Evolutionary conservation across 169 alveolate genomes (phyloP).

Genomic region (Eimeria falciformis): DNA sequence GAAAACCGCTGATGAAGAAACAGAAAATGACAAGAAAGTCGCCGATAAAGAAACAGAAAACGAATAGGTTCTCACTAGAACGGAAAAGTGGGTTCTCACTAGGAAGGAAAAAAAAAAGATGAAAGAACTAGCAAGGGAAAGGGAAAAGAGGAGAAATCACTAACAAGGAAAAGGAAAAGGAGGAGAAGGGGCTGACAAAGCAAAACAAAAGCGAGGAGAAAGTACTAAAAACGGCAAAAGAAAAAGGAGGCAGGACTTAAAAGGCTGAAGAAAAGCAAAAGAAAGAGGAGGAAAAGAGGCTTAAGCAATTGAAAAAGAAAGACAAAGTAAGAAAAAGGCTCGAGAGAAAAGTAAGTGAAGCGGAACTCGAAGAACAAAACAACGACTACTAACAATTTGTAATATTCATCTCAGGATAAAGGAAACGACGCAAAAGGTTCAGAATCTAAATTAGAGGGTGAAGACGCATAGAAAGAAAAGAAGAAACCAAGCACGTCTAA

Average conservation of each 20-base stretch:
- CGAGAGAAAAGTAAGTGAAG: background rate
- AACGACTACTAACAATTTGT: background rate
- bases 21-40: conserved; percentile 13
- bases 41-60: conserved; percentile 32
- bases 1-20: background rate
- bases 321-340: background rate
- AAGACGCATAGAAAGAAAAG: no score
- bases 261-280: background rate
- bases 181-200: background rate
- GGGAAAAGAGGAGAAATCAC: background rate
- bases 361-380: background rate
- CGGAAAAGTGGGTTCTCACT: background rate
- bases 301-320: background rate
- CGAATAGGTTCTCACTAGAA: background rate
- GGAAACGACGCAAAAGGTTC: background rate
- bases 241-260: background rate
- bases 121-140: background rate
- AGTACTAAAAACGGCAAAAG: background rate
- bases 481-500: no score
- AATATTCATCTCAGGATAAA: no score
- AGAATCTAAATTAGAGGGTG: no score
- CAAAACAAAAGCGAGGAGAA: background rate
- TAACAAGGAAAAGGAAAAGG: background rate
- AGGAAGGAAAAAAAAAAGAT: background rate
- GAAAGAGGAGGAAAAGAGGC: background rate